Conservation (phyloP, 208 protist species). For the Acanthamoeba culbertsoni region DNA sequence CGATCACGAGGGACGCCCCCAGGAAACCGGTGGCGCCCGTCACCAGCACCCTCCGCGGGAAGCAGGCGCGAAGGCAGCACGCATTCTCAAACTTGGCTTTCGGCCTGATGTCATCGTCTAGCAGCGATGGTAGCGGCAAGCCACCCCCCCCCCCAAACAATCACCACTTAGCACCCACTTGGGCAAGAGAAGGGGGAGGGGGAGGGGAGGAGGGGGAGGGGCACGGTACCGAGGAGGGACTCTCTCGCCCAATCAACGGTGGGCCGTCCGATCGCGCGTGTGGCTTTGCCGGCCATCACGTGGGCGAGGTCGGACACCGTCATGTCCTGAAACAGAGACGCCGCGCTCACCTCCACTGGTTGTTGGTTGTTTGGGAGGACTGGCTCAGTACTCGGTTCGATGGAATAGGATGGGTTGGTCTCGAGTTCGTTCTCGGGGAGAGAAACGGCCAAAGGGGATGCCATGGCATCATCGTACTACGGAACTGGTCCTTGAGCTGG, state of each 20-base stretch:
- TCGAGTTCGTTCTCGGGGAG: background rate
- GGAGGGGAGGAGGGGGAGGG: background rate
- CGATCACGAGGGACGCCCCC: background rate
- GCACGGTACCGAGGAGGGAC: background rate
- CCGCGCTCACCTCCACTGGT: background rate
- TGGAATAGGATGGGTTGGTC: too few species aligned
- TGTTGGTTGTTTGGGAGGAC: background rate
- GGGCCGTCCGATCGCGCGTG: background rate
- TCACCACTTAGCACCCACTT: too few species aligned
- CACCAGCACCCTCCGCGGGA: background rate
- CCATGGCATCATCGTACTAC: background rate
- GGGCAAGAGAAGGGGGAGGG: too few species aligned
- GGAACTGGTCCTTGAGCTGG: background rate
- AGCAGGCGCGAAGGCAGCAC: too few species aligned
- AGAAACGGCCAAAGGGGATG: background rate
- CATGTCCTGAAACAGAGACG: background rate
- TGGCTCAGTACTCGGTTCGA: too few species aligned
- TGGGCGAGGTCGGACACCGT: background rate
- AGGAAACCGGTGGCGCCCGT: slow-evolving; percentile 50
- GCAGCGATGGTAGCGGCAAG: background rate
- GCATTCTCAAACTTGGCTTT: background rate
- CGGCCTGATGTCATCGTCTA: background rate
- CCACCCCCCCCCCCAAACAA: background rate
- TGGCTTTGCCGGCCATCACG: background rate
- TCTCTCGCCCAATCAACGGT: background rate